Percentiles rank a stretch among this genome's conserved stretches.
Conservation (phyloP, 768 basidiomycete genomes). For the Mycena floridula region DNA sequence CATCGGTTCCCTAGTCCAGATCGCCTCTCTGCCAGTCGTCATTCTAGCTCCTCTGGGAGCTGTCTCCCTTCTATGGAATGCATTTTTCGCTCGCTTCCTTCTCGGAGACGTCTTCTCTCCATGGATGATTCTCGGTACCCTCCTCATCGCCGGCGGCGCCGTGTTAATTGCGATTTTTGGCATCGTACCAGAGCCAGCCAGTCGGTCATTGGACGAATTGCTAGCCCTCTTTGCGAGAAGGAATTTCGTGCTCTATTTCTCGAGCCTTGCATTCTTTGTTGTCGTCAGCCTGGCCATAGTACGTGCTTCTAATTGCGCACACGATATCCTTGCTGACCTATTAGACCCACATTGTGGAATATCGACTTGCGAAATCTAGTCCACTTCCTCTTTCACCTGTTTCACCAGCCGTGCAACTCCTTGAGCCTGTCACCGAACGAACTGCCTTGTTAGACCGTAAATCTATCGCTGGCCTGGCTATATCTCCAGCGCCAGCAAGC, state of each 20-base stretch:
- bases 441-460: conserved; percentile 5
- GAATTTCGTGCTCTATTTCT: conserved; percentile 78
- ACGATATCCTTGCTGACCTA: not conserved
- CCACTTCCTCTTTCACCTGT: too few relatives aligned
- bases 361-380: conserved; percentile 42
- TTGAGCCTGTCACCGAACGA: too few relatives aligned
- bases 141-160: conserved; percentile 84
- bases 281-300: conserved; percentile 58
- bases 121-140: conserved; percentile 81
- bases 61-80: conserved; percentile 91
- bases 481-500: too few relatives aligned
- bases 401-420: too few relatives aligned
- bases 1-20: conserved; percentile 84
- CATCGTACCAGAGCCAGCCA: conserved; percentile 82
- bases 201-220: conserved; percentile 83
- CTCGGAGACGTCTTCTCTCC: conserved; percentile 82
- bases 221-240: conserved; percentile 69
- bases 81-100: conserved; percentile 80
- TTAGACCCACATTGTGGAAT: conserved; percentile 74
- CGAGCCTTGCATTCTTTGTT: conserved; percentile 56
- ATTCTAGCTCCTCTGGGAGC: conserved; percentile 93
- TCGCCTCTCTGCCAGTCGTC: conserved; percentile 90
- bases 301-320: conserved; percentile 21
- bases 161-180: conserved; percentile 89
- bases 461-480: too few relatives aligned